These are phyloP conservation scores for Beauveria varroae DNA, from an alignment of 2,329 filamentous ascomycete species.

Conservation along the genomic window DNA sequence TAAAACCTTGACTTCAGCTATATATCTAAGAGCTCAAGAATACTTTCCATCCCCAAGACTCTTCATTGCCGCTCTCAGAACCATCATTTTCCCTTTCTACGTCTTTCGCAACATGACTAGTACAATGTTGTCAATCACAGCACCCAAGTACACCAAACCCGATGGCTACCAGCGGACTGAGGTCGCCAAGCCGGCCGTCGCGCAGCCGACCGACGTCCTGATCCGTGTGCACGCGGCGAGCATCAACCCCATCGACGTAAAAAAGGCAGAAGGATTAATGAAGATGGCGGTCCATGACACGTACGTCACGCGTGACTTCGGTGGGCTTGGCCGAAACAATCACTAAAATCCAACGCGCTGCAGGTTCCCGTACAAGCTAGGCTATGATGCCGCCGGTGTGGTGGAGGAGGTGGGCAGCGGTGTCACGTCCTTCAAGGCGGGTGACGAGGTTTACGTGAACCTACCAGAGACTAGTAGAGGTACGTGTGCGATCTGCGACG, in stretches of 20 bases:
- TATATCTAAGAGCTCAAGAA: neutral
- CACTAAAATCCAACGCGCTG: no score
- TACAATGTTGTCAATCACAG: conserved; percentile 16
- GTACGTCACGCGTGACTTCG: conserved; percentile 16
- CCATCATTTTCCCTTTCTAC: no score
- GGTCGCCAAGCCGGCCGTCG: conserved; percentile 18
- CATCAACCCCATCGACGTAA: conserved; percentile 38
- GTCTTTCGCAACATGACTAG: neutral
- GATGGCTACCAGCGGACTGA: conserved; percentile 15
- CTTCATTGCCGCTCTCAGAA: no score
- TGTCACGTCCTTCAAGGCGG: neutral
- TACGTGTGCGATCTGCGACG: neutral
- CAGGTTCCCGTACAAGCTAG: conserved; percentile 11
- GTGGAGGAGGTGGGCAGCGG: neutral
- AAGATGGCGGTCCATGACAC: conserved; percentile 25
- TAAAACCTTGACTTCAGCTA: neutral
- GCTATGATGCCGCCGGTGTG: conserved; percentile 5
- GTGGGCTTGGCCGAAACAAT: no score
- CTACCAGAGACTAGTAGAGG: conserved; percentile 18
- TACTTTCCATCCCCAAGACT: no score
- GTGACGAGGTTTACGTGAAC: conserved; percentile 15
- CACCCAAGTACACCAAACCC: conserved; percentile 16
- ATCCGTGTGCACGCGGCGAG: conserved; percentile 36
- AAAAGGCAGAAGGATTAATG: conserved; percentile 28
- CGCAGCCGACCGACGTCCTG: conserved; percentile 18